Percentiles rank a stretch among this genome's conserved stretches.
phyloP scores from a whole-genome alignment of 2,329 filamentous ascomycete genomes.

The Penicillium sp. region DNA sequence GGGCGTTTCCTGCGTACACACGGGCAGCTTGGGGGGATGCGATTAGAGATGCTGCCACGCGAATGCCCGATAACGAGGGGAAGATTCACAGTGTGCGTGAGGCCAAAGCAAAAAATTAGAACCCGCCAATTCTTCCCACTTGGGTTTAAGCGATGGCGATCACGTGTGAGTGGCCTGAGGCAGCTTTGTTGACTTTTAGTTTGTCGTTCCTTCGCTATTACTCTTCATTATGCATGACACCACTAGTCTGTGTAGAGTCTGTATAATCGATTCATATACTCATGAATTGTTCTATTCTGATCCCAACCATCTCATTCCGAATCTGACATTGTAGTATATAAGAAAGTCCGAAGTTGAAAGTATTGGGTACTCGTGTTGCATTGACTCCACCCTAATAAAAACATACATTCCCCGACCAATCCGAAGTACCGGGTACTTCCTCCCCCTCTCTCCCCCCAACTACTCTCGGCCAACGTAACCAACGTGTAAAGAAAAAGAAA shows the following conservation, averaged over 20 bases:
- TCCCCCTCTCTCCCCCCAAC: neutral
- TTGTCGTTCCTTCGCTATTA: too few relatives aligned
- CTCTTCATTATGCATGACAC: too few relatives aligned
- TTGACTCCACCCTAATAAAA: neutral
- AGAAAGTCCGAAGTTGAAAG: neutral
- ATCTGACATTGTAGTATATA: neutral
- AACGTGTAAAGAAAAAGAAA: slow-evolving; percentile 3
- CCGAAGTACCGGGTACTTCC: slow-evolving; percentile 8
- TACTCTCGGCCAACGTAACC: neutral
- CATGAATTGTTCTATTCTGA: neutral
- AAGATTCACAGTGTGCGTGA: slow-evolving; percentile 35
- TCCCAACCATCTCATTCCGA: slow-evolving; percentile 5
- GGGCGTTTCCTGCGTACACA: slow-evolving; percentile 21
- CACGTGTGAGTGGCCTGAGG: slow-evolving; percentile 28
- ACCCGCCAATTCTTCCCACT: slow-evolving; percentile 30
- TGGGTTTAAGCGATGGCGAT: slow-evolving; percentile 36
- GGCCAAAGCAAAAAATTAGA: slow-evolving; percentile 33
- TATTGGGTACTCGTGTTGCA: neutral
- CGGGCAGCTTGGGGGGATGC: slow-evolving; percentile 32
- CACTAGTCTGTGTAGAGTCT: neutral
- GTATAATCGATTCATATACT: neutral
- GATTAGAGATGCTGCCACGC: slow-evolving; percentile 36
- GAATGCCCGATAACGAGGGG: slow-evolving; percentile 32
- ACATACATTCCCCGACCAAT: neutral
- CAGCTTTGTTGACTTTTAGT: neutral